These are phyloP conservation scores for Exobasidium cylindrosporum DNA, from an alignment of 1,284 basidiomycete genomes.

Conservation along the genomic window DNA sequence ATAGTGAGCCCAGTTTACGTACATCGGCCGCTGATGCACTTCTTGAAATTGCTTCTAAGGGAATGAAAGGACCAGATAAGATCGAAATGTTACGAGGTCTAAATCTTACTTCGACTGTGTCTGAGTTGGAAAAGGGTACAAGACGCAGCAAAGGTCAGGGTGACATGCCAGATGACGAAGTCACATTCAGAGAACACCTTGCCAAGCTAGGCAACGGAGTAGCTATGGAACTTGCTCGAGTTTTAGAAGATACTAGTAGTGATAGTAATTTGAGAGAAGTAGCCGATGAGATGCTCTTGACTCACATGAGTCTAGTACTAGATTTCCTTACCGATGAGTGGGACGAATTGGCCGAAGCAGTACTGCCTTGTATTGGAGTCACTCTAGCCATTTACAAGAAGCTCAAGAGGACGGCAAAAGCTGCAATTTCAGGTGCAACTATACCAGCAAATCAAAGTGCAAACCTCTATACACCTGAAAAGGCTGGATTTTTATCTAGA, in stretches of 20 bases:
- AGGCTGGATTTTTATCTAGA: slow-evolving; percentile 67
- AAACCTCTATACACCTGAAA: slow-evolving; percentile 24
- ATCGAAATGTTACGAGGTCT: slow-evolving; percentile 85
- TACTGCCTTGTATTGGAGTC: slow-evolving; percentile 40
- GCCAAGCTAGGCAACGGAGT: slow-evolving; percentile 79
- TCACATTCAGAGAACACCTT: slow-evolving; percentile 82
- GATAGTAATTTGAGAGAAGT: slow-evolving; percentile 66
- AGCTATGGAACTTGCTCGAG: slow-evolving; percentile 78
- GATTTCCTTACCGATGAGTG: slow-evolving; percentile 84
- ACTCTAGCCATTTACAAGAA: slow-evolving; percentile 50
- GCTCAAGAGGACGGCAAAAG: slow-evolving; percentile 33
- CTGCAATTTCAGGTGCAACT: slow-evolving; percentile 2
- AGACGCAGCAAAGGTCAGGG: slow-evolving; percentile 60
- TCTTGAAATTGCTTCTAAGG: slow-evolving; percentile 80
- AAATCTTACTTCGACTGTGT: slow-evolving; percentile 58
- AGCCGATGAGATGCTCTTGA: slow-evolving; percentile 68
- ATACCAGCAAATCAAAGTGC: neutral
- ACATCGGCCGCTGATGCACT: slow-evolving; percentile 78
- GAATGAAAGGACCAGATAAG: slow-evolving; percentile 88
- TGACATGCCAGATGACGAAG: slow-evolving; percentile 65
- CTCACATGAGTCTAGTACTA: slow-evolving; percentile 76
- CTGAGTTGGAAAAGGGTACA: slow-evolving; percentile 39
- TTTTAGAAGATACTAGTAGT: slow-evolving; percentile 65
- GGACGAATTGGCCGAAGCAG: slow-evolving; percentile 48
- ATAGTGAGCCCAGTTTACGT: slow-evolving; percentile 60